Base-by-base conservation (phyloP, 192 early-diverging fungal species). In the Gryganskiella cystojenkinii region DNA sequence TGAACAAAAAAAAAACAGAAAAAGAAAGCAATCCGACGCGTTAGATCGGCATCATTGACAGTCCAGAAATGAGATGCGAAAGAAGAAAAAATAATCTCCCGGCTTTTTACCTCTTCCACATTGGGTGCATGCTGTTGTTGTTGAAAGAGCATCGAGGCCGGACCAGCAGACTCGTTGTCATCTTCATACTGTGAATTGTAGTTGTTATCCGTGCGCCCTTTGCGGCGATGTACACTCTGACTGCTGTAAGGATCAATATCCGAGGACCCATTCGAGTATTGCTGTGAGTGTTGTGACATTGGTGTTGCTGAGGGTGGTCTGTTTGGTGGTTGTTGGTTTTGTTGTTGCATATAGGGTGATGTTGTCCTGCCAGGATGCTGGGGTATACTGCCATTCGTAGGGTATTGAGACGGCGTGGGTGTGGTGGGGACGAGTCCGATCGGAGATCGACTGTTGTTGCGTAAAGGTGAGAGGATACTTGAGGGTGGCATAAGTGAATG, bases 1-100 rank as follows among this genome's bases (percentile, higher is more conserved):
- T 82, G 84, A 88, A 84, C 91, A 80, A 81, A 20, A 45, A 22
- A 31, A 31, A 2, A 40, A 6, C 44, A 45, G 44, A 17, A 6
- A 4, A 10, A 33, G 14, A 19, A 7, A 22, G 33, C 2, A 33
- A n/a, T n/a, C n/a, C n/a, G n/a, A n/a, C n/a, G n/a, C n/a, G n/a
- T n/a, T n/a, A n/a, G n/a, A n/a, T n/a, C n/a, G n/a, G n/a, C n/a
- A n/a, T n/a, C n/a, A 20, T 3, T 2, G 3, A 20, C 1, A 40
- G 24, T 2, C 2, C n/a, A 0, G 11, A 22, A 25, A 14, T 22
- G 33, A 4, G 9, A 55, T 28, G 35, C n/a, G 5, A 4, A 34
- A 24, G 6, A 10, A 35, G 15, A 14, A 14, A 2, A 28, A 11
- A 28, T 56, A 71, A n/a, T n/a, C n/a, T n/a, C n/a, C n/a, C n/a